Evolutionary conservation across 2,329 filamentous ascomycete species (phyloP).

Genomic region (Penicillium crustosum): DNA sequence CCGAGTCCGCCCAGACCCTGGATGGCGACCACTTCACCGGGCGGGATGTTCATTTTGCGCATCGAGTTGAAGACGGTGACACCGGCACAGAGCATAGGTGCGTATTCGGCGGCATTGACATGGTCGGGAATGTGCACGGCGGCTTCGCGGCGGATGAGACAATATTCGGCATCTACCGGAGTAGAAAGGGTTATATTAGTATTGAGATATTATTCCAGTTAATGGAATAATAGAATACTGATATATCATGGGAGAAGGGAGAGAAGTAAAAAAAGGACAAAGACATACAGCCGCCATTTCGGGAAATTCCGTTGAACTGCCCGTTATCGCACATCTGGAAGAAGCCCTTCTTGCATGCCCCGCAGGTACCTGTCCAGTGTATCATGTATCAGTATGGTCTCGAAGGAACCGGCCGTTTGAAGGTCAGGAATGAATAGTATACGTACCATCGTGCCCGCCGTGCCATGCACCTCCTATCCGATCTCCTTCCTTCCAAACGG

Average conservation of each 20-base stretch:
- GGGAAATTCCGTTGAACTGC: neutral
- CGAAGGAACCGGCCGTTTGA: neutral
- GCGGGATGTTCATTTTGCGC: constrained; percentile 48
- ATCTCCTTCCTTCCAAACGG: neutral
- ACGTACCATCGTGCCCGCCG: neutral
- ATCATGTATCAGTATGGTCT: too few species aligned
- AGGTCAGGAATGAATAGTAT: neutral
- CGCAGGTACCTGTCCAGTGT: neutral
- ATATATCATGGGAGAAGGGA: neutral
- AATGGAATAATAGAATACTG: neutral
- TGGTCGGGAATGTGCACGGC: constrained; percentile 49
- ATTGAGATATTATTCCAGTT: neutral
- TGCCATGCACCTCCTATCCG: neutral
- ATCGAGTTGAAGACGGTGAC: constrained; percentile 54
- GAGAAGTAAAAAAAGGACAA: neutral
- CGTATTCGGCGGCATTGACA: constrained; percentile 48
- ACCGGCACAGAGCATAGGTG: constrained; percentile 51
- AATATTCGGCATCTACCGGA: constrained; percentile 38
- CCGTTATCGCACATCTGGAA: neutral
- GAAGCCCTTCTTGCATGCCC: neutral
- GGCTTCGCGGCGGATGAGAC: constrained; percentile 39
- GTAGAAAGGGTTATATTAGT: neutral
- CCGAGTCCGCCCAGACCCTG: constrained; percentile 56
- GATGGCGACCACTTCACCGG: constrained; percentile 51
- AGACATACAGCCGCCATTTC: neutral